phyloP scores from a whole-genome alignment of 2,329 filamentous ascomycete genomes.

The Ascochyta lentis region DNA sequence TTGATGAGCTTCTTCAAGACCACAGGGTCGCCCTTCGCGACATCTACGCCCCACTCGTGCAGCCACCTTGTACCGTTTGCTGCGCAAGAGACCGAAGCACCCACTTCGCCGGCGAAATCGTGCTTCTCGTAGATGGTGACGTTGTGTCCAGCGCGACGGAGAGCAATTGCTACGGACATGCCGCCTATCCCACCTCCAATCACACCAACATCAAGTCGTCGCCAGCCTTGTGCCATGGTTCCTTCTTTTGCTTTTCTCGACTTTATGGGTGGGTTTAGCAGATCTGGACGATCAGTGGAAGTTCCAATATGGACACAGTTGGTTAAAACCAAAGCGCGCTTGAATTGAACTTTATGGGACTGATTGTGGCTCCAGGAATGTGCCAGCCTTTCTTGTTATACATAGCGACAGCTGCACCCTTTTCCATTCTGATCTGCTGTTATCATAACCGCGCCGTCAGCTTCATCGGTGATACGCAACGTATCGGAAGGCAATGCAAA shows the following conservation, averaged over 20 bases:
- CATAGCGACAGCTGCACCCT: not conserved
- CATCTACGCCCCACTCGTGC: conserved; percentile 71
- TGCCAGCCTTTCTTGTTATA: conserved; percentile 9
- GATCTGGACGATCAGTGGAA: not conserved
- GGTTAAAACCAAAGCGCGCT: not conserved
- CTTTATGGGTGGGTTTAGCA: not conserved
- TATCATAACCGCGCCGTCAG: conserved; percentile 10
- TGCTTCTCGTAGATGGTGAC: conserved; percentile 71
- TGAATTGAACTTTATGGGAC: not conserved
- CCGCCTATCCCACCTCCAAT: conserved; percentile 63
- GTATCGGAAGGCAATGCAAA: conserved; percentile 6
- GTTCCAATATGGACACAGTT: not conserved
- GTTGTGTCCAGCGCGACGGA: conserved; percentile 61
- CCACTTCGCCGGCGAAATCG: conserved; percentile 72
- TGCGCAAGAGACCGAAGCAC: conserved; percentile 60
- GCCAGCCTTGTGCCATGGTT: conserved; percentile 23
- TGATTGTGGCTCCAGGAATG: not conserved
- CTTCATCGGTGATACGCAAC: conserved; percentile 9
- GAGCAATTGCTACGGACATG: conserved; percentile 58
- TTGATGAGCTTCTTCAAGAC: conserved; percentile 71
- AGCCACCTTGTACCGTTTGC: conserved; percentile 75
- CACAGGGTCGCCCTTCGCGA: conserved; percentile 69
- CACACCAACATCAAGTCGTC: conserved; percentile 48
- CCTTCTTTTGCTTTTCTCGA: not conserved
- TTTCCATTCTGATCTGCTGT: conserved; percentile 2